Base-by-base conservation (phyloP, 805 yeast species). In the Yarrowia porcina region DNA sequence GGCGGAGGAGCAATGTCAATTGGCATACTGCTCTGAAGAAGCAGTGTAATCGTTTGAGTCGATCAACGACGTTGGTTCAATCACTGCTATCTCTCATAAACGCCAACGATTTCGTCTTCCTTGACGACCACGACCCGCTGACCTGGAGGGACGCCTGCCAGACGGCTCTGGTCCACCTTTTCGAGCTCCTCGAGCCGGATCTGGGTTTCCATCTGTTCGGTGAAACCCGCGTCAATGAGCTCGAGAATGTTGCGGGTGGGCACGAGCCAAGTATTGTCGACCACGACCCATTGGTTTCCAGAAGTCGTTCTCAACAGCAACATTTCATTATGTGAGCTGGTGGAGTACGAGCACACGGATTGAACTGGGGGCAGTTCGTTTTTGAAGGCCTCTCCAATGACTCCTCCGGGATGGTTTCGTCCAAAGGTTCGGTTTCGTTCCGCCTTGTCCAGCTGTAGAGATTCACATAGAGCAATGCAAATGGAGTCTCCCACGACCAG, bases 401-500 rank as follows among this genome's bases (percentile, higher is more conserved):
- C 88, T 17, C 97, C 97, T 20, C 97, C 97, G 1, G 97, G 97
- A 70, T 90, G 97, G 70, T 87, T 82, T 65, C 81, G 81, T 9
- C 87, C 85, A 73, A 90, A 90, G 36, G 80, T 73, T 64, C 72
- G 74, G 66, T 79, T 80, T 42, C 96, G 77, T 63, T 78, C 76
- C 36, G 75, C 72, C 30, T 78, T 73, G 69, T 89, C 90, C 9
- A 76, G 75, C 62, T 84, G 84, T 61, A 86, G 80, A 69, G 86
- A 71, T 70, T 90, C 94, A 54, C 86, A 81, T 23, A 91, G 74
- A 0, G 96, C 88, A 54, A 91, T 80, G 38, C 88, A 82, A 15
- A 88, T 82, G 1, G 96, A 89, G 70, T 91, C 97, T 10, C 94
- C 87, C 42, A 90, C 75, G 0, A 89, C 84, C 54, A 90, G 75